Evolutionary conservation across 495 filamentous ascomycete species (phyloP).

Genomic region (Peziza echinospora): DNA sequence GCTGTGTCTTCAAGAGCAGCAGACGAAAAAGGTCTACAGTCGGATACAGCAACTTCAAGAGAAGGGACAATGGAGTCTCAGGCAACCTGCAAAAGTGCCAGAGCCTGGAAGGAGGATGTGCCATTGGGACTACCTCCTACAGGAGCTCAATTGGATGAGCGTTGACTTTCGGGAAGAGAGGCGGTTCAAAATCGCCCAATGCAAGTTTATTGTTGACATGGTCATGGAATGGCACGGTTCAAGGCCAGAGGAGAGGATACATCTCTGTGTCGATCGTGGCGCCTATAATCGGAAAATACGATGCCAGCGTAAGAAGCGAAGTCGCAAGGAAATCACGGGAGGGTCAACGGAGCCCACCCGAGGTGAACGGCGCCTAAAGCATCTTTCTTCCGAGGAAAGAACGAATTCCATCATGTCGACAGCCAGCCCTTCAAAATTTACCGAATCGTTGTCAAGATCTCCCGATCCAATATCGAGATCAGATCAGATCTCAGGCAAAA

Average conservation of each 20-base stretch:
- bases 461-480: not conserved
- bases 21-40: slow-evolving; percentile 61
- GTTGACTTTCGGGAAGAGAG: slow-evolving; percentile 87
- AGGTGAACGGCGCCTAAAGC: not conserved
- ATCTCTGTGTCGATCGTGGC: slow-evolving; percentile 13
- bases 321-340: not conserved
- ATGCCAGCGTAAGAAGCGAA: not conserved
- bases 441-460: not conserved
- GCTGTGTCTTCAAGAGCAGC: slow-evolving; percentile 36
- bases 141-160: slow-evolving; percentile 92
- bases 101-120: slow-evolving; percentile 55
- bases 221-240: slow-evolving; percentile 12
- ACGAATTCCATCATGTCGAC: not conserved
- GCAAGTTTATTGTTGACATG: slow-evolving; percentile 27
- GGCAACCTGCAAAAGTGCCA: slow-evolving; percentile 55
- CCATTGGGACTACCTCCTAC: slow-evolving; percentile 67
- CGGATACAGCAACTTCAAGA: slow-evolving; percentile 76
- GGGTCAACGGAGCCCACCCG: not conserved
- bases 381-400: too few species aligned
- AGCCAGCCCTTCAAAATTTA: too few species aligned
- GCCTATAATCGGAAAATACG: not conserved
- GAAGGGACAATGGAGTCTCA: slow-evolving; percentile 70
- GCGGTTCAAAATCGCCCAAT: slow-evolving; percentile 69
- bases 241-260: slow-evolving; percentile 3
- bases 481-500: not conserved